Base-by-base conservation (phyloP, 306 rosid species). In the Hippophae gyantsensis region DNA sequence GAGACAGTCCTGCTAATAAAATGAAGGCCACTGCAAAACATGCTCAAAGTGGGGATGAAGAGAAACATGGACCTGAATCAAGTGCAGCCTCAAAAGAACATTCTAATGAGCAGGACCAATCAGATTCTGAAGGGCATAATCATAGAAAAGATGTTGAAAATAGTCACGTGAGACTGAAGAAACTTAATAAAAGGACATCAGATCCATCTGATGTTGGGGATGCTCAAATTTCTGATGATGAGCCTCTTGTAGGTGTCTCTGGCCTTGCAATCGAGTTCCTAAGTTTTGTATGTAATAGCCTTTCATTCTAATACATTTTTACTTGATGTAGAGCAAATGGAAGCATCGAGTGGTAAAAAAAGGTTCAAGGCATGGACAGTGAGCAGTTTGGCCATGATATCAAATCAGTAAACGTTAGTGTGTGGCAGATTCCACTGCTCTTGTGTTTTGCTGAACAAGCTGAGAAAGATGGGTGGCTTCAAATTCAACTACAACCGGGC, bases 141-240 rank as follows among this genome's bases (percentile, higher is more conserved):
- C 86, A 61, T 46, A 67, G 72, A 67, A 57, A 57, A 13, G 55
- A 72, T 43, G 74, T 32, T 42, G 75, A 43, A 57, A 71, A 58
- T 71, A 69, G 74, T 74, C 74, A 72, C 38, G 40, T 52, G 57
- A 74, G 72, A 70, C 68, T 48, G 46, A 65, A 81, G 54, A 73
- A 67, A 51, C 60, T 73, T 27, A 73, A 62, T 59, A 56, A 5
- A 56, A 67, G 67, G 56, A 60, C 79, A 47, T 48, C 79, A 45
- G 60, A 47, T 57, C 72, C 66, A 46, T 70, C 67, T 41, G 70
- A 57, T 45, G 77, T 18, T 58, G 54, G 55, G 64, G 71, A 18
- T 27, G 73, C 65, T 49, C 92, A 87, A 79, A 77, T 83, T 71
- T 80, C 95, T 32, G 99, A 92, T 13, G 90, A 92, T 11, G 88